phyloP scores from a whole-genome alignment of 257 asterid genomes.

The Solanum chilense region DNA sequence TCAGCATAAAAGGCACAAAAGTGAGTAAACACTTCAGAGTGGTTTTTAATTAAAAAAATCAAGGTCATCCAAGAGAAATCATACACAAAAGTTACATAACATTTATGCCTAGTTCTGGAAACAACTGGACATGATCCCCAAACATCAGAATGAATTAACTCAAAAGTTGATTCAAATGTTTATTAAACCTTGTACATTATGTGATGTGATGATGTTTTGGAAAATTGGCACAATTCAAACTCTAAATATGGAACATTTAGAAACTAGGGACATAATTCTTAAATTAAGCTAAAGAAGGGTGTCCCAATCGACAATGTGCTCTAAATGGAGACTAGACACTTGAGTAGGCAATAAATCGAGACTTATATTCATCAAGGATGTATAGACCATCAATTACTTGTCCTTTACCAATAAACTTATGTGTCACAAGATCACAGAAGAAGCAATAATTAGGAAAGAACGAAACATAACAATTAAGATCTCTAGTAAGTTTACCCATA shows the following conservation, averaged over 20 bases:
- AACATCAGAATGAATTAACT: background rate
- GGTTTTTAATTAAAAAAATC: background rate
- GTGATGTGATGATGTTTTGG: background rate
- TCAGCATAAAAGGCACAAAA: too few species aligned
- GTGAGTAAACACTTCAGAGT: background rate
- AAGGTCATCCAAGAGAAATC: background rate
- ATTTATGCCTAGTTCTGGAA: too few species aligned
- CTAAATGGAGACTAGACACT: background rate
- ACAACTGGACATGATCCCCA: background rate
- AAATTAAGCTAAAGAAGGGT: background rate
- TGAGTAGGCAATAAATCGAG: background rate
- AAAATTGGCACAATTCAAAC: background rate
- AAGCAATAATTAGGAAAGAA: background rate
- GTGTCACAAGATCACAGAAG: background rate
- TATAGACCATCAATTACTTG: background rate
- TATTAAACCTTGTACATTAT: background rate
- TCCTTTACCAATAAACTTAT: background rate
- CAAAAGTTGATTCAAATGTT: background rate
- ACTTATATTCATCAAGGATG: background rate
- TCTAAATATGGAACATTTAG: background rate
- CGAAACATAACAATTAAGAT: too few species aligned
- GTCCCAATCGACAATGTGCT: background rate
- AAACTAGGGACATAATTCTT: background rate
- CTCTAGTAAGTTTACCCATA: background rate
- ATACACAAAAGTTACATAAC: background rate